phyloP scores from a whole-genome alignment of 2,329 filamentous ascomycete genomes.

The Alternaria burnsii region DNA sequence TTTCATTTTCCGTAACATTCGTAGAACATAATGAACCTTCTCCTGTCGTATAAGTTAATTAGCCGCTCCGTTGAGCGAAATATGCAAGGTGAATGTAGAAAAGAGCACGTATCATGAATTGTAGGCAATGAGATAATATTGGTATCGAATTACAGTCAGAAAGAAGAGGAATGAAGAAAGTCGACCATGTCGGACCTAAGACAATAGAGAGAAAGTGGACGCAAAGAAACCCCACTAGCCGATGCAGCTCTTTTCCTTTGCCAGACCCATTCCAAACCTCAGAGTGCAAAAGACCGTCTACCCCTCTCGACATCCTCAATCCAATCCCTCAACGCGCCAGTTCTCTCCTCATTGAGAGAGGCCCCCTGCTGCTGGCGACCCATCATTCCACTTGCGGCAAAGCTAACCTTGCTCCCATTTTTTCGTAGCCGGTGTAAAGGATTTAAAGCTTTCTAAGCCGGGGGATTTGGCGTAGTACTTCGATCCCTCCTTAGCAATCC shows the following conservation, averaged over 20 bases:
- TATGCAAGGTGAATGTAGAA: background rate
- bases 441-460: slow-evolving; percentile 6
- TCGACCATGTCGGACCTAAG: background rate
- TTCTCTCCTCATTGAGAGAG: background rate
- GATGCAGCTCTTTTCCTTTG: background rate
- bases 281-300: slow-evolving; percentile 2
- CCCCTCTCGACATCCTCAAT: slow-evolving; percentile 4
- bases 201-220: background rate
- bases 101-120: background rate
- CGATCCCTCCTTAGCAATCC: slow-evolving; percentile 56
- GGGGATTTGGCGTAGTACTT: slow-evolving; percentile 8
- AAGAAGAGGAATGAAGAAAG: background rate
- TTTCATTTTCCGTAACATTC: background rate
- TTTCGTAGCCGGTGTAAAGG: background rate
- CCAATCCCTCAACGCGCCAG: slow-evolving; percentile 2
- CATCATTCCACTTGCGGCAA: background rate
- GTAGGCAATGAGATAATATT: background rate
- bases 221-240: background rate
- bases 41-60: background rate
- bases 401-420: background rate
- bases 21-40: background rate
- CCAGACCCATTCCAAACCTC: background rate
- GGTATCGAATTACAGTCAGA: background rate
- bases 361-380: background rate
- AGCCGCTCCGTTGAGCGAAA: background rate